A percentile compares a stretch with the other conserved stretches of the same genome.
Conservation (phyloP, 495 filamentous ascomycete genomes). For the Podospora sp. region DNA sequence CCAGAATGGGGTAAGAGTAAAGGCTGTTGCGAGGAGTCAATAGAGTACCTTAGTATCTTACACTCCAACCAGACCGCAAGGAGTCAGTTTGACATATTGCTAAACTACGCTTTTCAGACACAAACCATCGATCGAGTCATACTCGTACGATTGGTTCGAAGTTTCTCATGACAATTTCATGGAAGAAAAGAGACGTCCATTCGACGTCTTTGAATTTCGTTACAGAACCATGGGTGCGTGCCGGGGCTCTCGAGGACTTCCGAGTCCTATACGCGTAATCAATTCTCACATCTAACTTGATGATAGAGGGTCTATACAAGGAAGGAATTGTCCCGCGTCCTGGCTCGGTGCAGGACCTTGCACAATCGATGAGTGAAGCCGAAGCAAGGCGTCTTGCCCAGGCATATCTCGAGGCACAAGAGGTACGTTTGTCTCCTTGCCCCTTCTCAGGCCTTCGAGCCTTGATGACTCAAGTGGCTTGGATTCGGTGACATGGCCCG, state of each 20-base stretch:
- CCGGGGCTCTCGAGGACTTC: neutral
- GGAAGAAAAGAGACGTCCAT: neutral
- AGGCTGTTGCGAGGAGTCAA: no score
- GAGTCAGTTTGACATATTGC: no score
- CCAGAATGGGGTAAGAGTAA: no score
- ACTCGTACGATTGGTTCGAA: no score
- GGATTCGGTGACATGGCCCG: neutral
- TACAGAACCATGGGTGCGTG: slow-evolving; percentile 20
- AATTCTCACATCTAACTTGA: neutral
- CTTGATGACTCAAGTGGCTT: no score
- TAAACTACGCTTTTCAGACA: neutral
- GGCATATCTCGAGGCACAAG: neutral
- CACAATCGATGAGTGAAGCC: neutral
- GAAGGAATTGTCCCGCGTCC: neutral
- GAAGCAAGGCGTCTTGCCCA: neutral
- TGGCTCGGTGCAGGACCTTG: neutral
- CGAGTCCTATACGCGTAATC: neutral
- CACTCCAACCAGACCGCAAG: no score
- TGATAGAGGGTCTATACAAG: neutral
- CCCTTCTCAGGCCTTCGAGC: no score
- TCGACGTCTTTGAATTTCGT: slow-evolving; percentile 20
- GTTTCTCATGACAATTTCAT: no score
- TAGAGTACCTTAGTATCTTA: no score
- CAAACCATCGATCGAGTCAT: no score
- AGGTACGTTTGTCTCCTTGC: neutral